Percentiles rank a stretch among this genome's conserved stretches.
Conservation (phyloP, 371 early-diverging fungal species). For the Haplosporangium sp. region DNA sequence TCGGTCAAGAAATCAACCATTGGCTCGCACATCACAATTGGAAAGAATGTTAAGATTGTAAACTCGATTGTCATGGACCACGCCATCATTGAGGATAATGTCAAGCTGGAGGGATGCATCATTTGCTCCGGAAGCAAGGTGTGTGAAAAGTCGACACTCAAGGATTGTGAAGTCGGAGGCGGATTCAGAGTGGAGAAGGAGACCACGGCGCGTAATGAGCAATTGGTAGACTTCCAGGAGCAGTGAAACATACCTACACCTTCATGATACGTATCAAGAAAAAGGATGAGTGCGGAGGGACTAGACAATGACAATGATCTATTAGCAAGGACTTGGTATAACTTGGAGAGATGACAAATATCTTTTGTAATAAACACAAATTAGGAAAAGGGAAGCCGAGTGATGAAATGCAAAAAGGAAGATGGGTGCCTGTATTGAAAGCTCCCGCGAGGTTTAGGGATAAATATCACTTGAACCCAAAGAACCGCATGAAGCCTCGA, state of each 20-base stretch:
- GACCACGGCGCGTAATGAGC: constrained; percentile 65
- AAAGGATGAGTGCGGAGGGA: too few species aligned
- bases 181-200: constrained; percentile 78
- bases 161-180: constrained; percentile 93
- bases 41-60: constrained; percentile 93
- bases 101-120: constrained; percentile 89
- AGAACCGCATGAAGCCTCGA: constrained; percentile 14
- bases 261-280: too few species aligned
- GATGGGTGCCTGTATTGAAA: too few species aligned
- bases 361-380: too few species aligned
- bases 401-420: too few species aligned
- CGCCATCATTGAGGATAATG: constrained; percentile 90
- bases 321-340: too few species aligned
- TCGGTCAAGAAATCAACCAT: constrained; percentile 93
- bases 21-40: constrained; percentile 92
- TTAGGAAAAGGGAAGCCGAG: too few species aligned
- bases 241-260: constrained; percentile 12
- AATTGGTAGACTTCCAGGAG: constrained; percentile 59
- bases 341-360: too few species aligned
- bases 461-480: background rate
- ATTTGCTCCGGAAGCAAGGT: constrained; percentile 87
- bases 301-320: too few species aligned
- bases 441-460: too few species aligned
- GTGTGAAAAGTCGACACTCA: constrained; percentile 79
- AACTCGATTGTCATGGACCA: constrained; percentile 96